Percentiles rank a stretch among this genome's conserved stretches.
phyloP scores from a whole-genome alignment of 2,329 filamentous ascomycete species.

The Monilinia polystroma region DNA sequence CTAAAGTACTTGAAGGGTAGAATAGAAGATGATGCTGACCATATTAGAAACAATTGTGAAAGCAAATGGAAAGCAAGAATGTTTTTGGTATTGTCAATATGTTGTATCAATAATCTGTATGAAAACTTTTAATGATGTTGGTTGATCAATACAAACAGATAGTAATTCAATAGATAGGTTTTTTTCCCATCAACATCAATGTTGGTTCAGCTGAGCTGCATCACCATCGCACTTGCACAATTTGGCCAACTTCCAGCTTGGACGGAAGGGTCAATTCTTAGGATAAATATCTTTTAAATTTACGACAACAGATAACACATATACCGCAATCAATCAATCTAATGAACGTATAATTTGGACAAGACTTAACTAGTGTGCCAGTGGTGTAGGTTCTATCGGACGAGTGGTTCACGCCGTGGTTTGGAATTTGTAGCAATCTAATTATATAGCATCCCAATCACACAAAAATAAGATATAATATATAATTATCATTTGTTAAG shows the following conservation, averaged over 20 bases:
- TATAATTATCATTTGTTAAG: neutral
- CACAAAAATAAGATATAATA: neutral
- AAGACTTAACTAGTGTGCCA: neutral
- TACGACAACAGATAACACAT: neutral
- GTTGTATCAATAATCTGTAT: neutral
- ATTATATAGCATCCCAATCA: neutral
- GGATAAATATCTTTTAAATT: neutral
- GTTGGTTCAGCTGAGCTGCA: neutral
- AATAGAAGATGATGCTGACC: neutral
- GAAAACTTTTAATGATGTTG: neutral
- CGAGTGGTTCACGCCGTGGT: neutral
- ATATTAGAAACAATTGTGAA: neutral
- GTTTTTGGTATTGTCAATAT: neutral
- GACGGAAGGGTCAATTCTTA: neutral
- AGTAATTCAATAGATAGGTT: neutral
- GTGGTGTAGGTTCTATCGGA: neutral
- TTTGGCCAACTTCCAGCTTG: neutral
- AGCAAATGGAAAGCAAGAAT: neutral
- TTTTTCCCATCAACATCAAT: neutral
- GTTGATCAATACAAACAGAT: neutral
- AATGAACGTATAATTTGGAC: neutral
- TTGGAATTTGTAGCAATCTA: neutral
- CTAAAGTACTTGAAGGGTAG: neutral
- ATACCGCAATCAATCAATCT: neutral
- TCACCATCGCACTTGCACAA: conserved; percentile 2